Evolutionary conservation across 805 yeast species (phyloP), one percentile per base, ranked within the genome.

Genomic region (Cyberlindnera mycetangii): DNA sequence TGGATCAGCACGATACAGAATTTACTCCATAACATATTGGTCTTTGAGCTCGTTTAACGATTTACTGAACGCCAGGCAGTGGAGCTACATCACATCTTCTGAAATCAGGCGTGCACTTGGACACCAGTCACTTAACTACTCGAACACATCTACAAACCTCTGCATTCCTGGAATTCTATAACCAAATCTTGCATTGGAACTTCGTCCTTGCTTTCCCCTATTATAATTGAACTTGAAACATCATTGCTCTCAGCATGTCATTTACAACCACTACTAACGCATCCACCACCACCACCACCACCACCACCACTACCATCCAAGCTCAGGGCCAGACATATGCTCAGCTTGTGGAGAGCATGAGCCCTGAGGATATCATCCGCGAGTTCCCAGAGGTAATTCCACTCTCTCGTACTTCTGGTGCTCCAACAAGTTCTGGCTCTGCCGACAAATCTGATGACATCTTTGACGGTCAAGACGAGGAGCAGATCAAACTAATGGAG

Each of bases 401-500:
- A 2, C 57, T 85, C 37, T 69, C 71, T 19, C 59, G 72, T 27
- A 78, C 85, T 32, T 74, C 84, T 8, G 89, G 88, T 32, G 72
- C 81, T 20, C 70, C 60, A 57, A 69, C 65, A 33, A 73, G 59
- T 53, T 68, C 54, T 16, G 60, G 53, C 32, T 62, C 52, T 17
- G 57, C 61, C 15, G 58, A 56, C 19, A 61, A 55, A 6, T 59
- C 61, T 28, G 70, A 69, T 15, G 72, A 65, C 9, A 68, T 87
- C n/a, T 86, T 90, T 52, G 72, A 71, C 5, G 97, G 97, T 7
- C 93, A 90, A 54, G 96, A 93, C 65, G 85, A 83, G 61, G 98
- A 92, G 64, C 99, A 93, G 67, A 89, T 93, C 65, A 79, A 81
- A 60, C 73, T 93, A 49, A 93, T 93, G 99, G 95, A 90, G 55